A percentile compares a stretch with the other conserved stretches of the same genome.
Evolutionary conservation across 1,139 yeast species (phyloP).

Genomic region (Sugiyamaella neomexicana): DNA sequence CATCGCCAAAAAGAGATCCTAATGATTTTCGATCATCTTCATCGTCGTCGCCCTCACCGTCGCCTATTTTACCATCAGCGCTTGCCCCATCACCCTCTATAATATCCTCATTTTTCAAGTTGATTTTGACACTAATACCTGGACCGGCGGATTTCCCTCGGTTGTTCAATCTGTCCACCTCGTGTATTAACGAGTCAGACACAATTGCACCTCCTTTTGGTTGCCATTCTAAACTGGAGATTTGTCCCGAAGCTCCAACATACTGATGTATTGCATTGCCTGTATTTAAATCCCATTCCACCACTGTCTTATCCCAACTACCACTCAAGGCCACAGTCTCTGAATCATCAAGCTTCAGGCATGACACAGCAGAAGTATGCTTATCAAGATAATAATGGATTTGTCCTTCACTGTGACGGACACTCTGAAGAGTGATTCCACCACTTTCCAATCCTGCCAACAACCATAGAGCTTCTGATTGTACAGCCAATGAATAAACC

Average conservation of each 20-base stretch:
- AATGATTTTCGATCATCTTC: conserved; percentile 58
- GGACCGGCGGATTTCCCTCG: neutral
- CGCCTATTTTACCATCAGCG: conserved; percentile 25
- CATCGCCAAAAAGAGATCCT: conserved; percentile 80
- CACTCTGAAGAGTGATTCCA: conserved; percentile 81
- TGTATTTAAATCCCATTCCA: conserved; percentile 83
- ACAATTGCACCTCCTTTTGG: conserved; percentile 61
- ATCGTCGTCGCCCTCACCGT: conserved; percentile 26
- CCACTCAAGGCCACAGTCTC: conserved; percentile 74
- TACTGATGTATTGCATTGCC: conserved; percentile 57
- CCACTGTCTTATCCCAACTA: conserved; percentile 73
- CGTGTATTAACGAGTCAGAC: conserved; percentile 29
- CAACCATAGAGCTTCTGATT: conserved; percentile 80
- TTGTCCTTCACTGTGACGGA: conserved; percentile 80
- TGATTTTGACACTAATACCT: conserved; percentile 6
- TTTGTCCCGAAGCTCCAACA: conserved; percentile 64
- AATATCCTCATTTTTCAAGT: neutral
- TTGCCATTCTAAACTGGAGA: conserved; percentile 74
- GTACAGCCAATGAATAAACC: conserved; percentile 83
- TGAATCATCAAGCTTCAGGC: conserved; percentile 58
- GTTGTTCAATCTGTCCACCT: conserved; percentile 4
- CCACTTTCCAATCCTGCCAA: conserved; percentile 81
- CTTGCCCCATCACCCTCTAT: neutral
- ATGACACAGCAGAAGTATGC: conserved; percentile 77
- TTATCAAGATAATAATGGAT: conserved; percentile 72